A percentile compares a stretch with the other conserved stretches of the same genome.
phyloP scores from a whole-genome alignment of 768 basidiomycete genomes.

The Psilocybe subaeruginosa region DNA sequence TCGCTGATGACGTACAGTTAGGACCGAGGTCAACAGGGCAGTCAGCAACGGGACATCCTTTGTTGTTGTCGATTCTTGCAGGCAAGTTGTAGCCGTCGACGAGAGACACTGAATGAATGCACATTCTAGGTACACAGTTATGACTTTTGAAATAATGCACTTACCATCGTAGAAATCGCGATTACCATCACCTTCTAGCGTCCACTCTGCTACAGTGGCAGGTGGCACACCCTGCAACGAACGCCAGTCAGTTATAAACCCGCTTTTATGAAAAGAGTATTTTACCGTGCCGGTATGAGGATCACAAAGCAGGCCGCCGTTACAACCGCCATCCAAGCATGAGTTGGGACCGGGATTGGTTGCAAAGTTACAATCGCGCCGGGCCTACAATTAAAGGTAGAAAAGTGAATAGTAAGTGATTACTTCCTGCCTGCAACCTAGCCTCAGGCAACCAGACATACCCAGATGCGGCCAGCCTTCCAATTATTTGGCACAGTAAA shows the following conservation, averaged over 20 bases:
- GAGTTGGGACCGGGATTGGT: slow-evolving; percentile 56
- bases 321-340: slow-evolving; percentile 69
- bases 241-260: slow-evolving; percentile 3
- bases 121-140: not conserved
- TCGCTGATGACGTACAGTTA: slow-evolving; percentile 27
- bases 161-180: slow-evolving; percentile 65
- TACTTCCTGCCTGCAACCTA: not conserved
- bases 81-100: slow-evolving; percentile 73
- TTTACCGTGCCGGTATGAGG: slow-evolving; percentile 49
- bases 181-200: slow-evolving; percentile 45
- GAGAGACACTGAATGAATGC: slow-evolving; percentile 51
- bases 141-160: slow-evolving; percentile 4
- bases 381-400: slow-evolving; percentile 43
- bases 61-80: slow-evolving; percentile 56
- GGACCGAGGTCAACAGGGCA: slow-evolving; percentile 67
- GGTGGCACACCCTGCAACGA: slow-evolving; percentile 59
- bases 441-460: slow-evolving; percentile 15
- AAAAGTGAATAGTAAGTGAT: not conserved
- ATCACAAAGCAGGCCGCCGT: slow-evolving; percentile 67
- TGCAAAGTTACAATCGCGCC: slow-evolving; percentile 66
- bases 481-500: slow-evolving; percentile 66
- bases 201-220: slow-evolving; percentile 71
- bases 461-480: slow-evolving; percentile 65
- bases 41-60: slow-evolving; percentile 54
- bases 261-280: not conserved